Evolutionary conservation across 1,139 yeast species (phyloP), one percentile per base, ranked within the genome.

Genomic region (Yamadazyma taylorii): DNA sequence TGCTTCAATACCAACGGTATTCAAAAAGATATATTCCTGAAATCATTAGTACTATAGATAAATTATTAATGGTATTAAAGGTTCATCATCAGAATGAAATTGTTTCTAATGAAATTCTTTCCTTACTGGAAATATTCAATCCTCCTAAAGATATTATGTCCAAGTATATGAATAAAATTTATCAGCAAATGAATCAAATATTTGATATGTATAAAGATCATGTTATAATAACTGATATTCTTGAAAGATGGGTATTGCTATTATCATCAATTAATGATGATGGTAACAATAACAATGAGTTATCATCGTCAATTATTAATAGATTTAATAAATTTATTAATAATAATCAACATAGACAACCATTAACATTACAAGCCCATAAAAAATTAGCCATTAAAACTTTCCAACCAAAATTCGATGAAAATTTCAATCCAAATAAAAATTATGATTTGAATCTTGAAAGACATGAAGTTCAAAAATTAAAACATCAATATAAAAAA

Each of bases 351-450:
- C 79, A 77, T 39, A 79, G 92, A 42, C 6, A 5, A 7, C 97
- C 97, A 40, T 73, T 92, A 49, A 67, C 81, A n/a, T 72, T 92
- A 47, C 99, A 94, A 65, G 67, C 78, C n/a, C 97, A 90, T 64
- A 79, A 78, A 54, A 88, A 95, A 24, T 61, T 92, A 40, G 85
- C 96, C 3, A 85, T 94, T 53, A 84, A 92, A 34, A 78, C 96
- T 1, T 77, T 75, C 55, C 85, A 90, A 30, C 99, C 99, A 47
- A 84, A 86, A 63, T 94, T 85, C 57, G 97, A 90, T 63, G 97
- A 88, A 55, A 88, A 89, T 69, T 94, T 84, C 76, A 90, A 89
- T 66, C 96, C 97, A 42, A 97, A 88, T 56, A 86, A 83, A 78
- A 88, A 95, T 11, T 86, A 89, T 60, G 97, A 90, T 58, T 77